These are phyloP conservation scores for Striga asiatica DNA, from an alignment of 257 asterid genomes.

Conservation along the genomic window DNA sequence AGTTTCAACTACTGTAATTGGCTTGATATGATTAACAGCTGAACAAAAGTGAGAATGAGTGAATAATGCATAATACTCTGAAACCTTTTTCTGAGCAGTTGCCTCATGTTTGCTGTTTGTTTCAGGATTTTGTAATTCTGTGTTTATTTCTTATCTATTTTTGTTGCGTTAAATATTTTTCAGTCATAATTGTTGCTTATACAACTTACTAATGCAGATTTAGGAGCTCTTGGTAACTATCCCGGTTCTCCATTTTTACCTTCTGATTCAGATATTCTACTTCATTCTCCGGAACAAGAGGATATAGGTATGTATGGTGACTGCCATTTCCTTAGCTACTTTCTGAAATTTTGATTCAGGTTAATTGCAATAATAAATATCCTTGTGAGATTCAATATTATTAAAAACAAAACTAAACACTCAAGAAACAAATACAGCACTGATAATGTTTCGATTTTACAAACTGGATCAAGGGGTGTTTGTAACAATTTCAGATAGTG, in stretches of 20 bases:
- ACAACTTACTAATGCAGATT: constrained; percentile 44
- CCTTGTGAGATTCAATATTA: not conserved
- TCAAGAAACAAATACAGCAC: not conserved
- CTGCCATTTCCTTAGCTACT: not conserved
- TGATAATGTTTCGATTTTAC: not conserved
- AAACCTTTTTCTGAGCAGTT: no score
- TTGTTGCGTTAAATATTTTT: not conserved
- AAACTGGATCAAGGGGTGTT: not conserved
- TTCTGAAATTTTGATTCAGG: not conserved
- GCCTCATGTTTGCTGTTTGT: no score
- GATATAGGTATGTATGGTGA: constrained; percentile 52
- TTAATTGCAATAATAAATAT: not conserved
- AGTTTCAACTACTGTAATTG: no score
- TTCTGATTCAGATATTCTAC: constrained; percentile 89
- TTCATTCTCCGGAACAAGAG: constrained; percentile 81
- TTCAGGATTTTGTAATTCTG: no score
- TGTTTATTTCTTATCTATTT: not conserved
- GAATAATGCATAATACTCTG: no score
- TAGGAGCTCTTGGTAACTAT: constrained; percentile 90
- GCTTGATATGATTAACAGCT: no score
- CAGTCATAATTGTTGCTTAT: not conserved
- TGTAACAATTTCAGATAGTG: not conserved
- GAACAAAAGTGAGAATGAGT: no score
- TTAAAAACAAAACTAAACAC: not conserved
- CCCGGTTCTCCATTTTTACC: constrained; percentile 91